Conservation (phyloP, 139 green algal species). For the Yamagishiella unicocca region DNA sequence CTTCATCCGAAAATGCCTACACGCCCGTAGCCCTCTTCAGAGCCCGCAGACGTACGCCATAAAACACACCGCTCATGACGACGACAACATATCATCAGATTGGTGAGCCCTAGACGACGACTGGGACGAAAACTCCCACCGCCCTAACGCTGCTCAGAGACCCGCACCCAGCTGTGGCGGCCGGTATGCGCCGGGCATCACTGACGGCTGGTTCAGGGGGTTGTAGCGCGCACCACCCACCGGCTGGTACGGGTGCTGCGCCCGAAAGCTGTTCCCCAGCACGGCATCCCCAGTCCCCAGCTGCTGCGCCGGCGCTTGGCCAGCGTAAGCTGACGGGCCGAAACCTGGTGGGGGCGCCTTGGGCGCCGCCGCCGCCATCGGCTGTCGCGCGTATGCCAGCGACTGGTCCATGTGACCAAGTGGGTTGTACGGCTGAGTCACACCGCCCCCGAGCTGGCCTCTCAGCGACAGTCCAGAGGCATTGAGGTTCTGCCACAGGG, state of each 20-base stretch:
- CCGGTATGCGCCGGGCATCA: not conserved
- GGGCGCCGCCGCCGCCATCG: not conserved
- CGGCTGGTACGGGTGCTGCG: slow-evolving; percentile 11
- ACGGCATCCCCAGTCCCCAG: not conserved
- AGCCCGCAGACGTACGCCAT: not conserved
- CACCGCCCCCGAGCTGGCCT: not conserved
- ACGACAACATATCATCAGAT: slow-evolving; percentile 24
- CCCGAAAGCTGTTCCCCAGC: slow-evolving; percentile 12
- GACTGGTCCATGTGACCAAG: not conserved
- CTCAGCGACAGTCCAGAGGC: not conserved
- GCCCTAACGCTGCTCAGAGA: not conserved
- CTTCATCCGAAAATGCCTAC: no score
- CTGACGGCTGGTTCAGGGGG: slow-evolving; percentile 8
- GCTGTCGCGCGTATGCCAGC: not conserved
- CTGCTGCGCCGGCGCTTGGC: not conserved
- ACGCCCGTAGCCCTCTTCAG: no score
- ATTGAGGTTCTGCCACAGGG: slow-evolving; percentile 42
- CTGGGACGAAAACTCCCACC: no score
- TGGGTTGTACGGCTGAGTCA: slow-evolving; percentile 42
- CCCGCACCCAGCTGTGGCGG: slow-evolving; percentile 32
- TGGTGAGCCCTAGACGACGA: no score
- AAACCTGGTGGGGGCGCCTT: slow-evolving; percentile 42
- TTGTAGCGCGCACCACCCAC: slow-evolving; percentile 29
- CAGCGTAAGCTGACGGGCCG: not conserved
- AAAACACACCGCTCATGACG: not conserved